A percentile compares a stretch with the other conserved stretches of the same genome.
Conservation (phyloP, 176 grass and related monocot genomes). For the Leersia perrieri region DNA sequence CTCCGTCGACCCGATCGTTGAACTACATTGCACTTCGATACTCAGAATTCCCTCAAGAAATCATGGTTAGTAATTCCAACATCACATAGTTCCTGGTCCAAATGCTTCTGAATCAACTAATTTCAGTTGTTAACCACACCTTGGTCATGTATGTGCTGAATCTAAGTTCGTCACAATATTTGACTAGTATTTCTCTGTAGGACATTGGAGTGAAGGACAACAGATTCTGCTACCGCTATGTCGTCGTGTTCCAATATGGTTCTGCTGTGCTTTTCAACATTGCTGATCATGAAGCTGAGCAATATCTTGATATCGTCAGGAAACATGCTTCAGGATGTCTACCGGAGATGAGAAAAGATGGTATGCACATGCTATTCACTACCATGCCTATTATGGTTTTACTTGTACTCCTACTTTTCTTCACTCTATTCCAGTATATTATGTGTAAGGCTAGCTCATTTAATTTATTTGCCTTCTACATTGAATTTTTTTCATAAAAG, state of each 20-base stretch:
- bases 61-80: conserved; percentile 44
- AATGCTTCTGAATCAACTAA: conserved; percentile 4
- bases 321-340: conserved; percentile 91
- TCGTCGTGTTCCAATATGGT: conserved; percentile 91
- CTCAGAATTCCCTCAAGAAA: conserved; percentile 71
- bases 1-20: conserved; percentile 63
- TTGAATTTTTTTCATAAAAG: not conserved
- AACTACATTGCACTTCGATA: conserved; percentile 83
- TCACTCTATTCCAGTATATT: not conserved
- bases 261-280: conserved; percentile 90
- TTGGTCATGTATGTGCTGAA: not conserved
- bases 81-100: not conserved
- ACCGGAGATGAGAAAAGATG: conserved; percentile 82
- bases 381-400: not conserved
- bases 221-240: conserved; percentile 67
- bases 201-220: conserved; percentile 68
- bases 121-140: not conserved
- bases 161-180: conserved; percentile 10
- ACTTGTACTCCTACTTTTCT: not conserved
- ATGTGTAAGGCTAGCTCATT: not conserved
- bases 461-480: not conserved
- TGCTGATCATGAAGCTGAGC: conserved; percentile 88
- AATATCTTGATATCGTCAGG: conserved; percentile 84
- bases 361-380: conserved; percentile 36
- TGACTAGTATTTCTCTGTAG: conserved; percentile 40